Evolutionary conservation across 495 filamentous ascomycete genomes (phyloP), one percentile per base, ranked within the genome.

Genomic region (Penicillium odoratum): DNA sequence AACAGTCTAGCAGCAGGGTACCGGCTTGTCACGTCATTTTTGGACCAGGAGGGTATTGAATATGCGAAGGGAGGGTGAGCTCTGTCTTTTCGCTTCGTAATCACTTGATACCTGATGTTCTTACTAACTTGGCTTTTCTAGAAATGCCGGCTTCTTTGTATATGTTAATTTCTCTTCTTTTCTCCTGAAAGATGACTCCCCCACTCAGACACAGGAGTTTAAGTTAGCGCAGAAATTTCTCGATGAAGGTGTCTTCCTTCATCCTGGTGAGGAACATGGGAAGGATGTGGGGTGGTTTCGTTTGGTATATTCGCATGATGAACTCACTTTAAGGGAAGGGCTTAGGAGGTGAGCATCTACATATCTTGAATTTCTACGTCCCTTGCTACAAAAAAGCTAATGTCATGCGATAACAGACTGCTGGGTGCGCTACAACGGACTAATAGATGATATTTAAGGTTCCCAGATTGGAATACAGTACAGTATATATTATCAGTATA

Each of bases 111-210:
- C 0, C 10, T 9, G 4, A 5, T 3, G n/a, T 33, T 21, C 1
- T 33, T 44, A 44, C 29, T 36, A 15, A 34, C 15, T 9, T 21
- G 21, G 21, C 1, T n/a, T 33, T n/a, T 45, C 11, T 51, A 75
- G 73, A 33, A 82, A 80, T 55, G 80, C 80, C 4, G 81, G 77
- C 3, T 79, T 83, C 59, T 83, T 83, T 49, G 55, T 83, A 7
- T 83, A 78, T 58, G 63, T 77, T 5, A 76, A 83, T 61, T 60
- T 83, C n/a, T 70, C 76, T 0, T 64, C 64, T 30, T 76, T 67
- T 47, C 66, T 74, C 18, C 55, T 62, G 1, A 45, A 51, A 0
- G 26, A 21, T 6, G 30, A 21, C 6, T 10, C 42, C 21, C 25
- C 63, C 16, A 7, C 54, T 0, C 59, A 56, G 29, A 57, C 69